phyloP scores from a whole-genome alignment of 768 basidiomycete genomes.

The button mushroom (Agaricus bisporus) region DNA sequence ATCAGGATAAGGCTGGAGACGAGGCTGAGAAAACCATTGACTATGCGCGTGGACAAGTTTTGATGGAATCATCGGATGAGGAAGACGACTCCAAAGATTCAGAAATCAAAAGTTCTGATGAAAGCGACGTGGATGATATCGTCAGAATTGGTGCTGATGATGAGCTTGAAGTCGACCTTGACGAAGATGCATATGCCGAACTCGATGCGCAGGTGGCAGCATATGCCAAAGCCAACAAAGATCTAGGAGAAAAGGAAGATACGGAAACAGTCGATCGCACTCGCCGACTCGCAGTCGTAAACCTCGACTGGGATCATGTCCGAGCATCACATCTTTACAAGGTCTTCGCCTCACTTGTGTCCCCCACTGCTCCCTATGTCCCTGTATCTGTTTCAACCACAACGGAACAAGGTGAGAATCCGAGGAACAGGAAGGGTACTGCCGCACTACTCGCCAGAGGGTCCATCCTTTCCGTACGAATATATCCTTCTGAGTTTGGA shows the following conservation, averaged over 20 bases:
- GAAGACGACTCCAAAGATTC: constrained; percentile 40
- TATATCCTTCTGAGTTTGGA: constrained; percentile 95
- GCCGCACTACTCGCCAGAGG: constrained; percentile 42
- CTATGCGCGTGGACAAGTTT: constrained; percentile 84
- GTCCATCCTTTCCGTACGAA: constrained; percentile 65
- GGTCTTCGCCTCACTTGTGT: constrained; percentile 84
- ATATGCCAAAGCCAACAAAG: constrained; percentile 46
- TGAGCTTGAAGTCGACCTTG: constrained; percentile 63
- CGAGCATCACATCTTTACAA: constrained; percentile 86
- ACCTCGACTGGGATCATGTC: constrained; percentile 97
- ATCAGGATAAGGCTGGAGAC: constrained; percentile 25
- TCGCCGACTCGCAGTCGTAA: constrained; percentile 80
- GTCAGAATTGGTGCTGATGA: constrained; percentile 42
- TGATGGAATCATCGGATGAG: constrained; percentile 86
- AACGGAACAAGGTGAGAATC: constrained; percentile 10
- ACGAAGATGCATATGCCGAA: constrained; percentile 67
- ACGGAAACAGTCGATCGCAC: constrained; percentile 41
- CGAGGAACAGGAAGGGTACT: constrained; percentile 14
- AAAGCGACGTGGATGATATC: constrained; percentile 41
- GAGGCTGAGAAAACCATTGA: constrained; percentile 43
- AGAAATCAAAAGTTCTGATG: constrained; percentile 24
- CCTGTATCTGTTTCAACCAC: constrained; percentile 20
- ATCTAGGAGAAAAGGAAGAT: constrained; percentile 35
- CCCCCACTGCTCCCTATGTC: constrained; percentile 43
- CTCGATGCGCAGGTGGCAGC: constrained; percentile 70